Conservation (phyloP, 2,329 filamentous ascomycete genomes). For the Neodidymelliopsis sp. region DNA sequence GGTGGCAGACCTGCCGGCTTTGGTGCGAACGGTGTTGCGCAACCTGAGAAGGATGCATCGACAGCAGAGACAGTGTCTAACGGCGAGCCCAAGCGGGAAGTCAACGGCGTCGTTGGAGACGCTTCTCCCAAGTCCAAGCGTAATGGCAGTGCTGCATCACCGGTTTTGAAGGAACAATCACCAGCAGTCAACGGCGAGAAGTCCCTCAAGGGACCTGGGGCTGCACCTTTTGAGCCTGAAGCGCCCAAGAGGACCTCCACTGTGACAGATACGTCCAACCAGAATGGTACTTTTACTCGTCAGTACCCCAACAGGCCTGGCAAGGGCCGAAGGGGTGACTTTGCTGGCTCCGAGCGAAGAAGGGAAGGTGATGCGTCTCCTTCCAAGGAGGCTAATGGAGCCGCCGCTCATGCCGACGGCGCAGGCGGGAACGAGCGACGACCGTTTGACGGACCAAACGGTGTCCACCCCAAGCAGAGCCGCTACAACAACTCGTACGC, state of each 20-base stretch:
- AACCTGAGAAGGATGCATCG: conserved; percentile 48
- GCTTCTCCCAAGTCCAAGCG: conserved; percentile 47
- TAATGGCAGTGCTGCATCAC: conserved; percentile 42
- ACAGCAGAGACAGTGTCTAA: conserved; percentile 29
- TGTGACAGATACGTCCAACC: conserved; percentile 28
- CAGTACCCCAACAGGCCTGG: conserved; percentile 39
- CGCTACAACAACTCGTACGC: conserved; percentile 47
- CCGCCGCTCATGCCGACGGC: conserved; percentile 46
- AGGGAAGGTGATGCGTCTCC: conserved; percentile 44
- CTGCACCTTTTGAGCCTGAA: conserved; percentile 34
- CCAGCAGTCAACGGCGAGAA: conserved; percentile 35
- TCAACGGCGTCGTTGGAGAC: conserved; percentile 36
- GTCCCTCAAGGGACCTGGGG: conserved; percentile 25
- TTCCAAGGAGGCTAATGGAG: conserved; percentile 43
- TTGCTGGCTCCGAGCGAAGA: conserved; percentile 38
- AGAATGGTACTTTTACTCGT: conserved; percentile 39
- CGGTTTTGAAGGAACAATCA: conserved; percentile 37
- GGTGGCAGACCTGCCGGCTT: conserved; percentile 57
- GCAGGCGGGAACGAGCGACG: conserved; percentile 42
- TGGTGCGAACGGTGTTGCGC: conserved; percentile 47
- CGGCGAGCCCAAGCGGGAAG: conserved; percentile 46
- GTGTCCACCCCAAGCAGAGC: conserved; percentile 37
- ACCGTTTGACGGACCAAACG: conserved; percentile 40
- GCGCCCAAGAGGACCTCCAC: conserved; percentile 29
- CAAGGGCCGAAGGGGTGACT: conserved; percentile 44